phyloP scores from a whole-genome alignment of 1,284 basidiomycete species.

The Puccinia polysora region DNA sequence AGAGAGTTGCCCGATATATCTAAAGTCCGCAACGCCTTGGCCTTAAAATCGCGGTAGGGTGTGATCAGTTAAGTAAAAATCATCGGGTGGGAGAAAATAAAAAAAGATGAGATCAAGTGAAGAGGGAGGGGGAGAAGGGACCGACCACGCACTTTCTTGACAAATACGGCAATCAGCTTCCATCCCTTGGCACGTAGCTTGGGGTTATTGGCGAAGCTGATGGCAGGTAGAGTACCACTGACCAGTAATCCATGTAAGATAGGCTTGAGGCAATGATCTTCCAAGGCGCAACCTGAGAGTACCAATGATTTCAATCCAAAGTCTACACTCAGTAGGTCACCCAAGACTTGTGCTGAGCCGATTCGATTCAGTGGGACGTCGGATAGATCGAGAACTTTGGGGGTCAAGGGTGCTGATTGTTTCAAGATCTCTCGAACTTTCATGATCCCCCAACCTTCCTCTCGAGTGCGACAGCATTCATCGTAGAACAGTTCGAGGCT shows the following conservation, averaged over 20 bases:
- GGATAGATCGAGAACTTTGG: constrained; percentile 67
- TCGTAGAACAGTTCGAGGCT: constrained; percentile 73
- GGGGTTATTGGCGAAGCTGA: constrained; percentile 81
- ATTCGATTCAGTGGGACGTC: constrained; percentile 65
- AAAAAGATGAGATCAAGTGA: not conserved
- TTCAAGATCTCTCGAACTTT: constrained; percentile 68
- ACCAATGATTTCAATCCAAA: constrained; percentile 79
- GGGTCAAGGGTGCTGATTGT: constrained; percentile 59
- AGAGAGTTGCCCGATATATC: constrained; percentile 82
- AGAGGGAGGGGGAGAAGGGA: not conserved
- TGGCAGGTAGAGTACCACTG: constrained; percentile 70
- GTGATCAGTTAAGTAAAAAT: constrained; percentile 53
- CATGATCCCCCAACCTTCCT: constrained; percentile 63
- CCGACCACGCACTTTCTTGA: constrained; percentile 61
- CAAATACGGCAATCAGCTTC: constrained; percentile 72
- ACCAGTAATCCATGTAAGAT: constrained; percentile 85
- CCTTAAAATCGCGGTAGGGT: no score
- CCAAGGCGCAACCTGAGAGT: constrained; percentile 72
- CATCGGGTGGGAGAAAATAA: no score
- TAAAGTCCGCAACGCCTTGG: constrained; percentile 70
- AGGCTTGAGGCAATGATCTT: constrained; percentile 78
- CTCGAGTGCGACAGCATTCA: constrained; percentile 71
- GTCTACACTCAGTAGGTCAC: constrained; percentile 81
- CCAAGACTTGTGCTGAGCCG: constrained; percentile 69
- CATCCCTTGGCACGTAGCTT: constrained; percentile 74